A percentile compares a stretch with the other conserved stretches of the same genome.
Evolutionary conservation across 345 rosid genomes (phyloP).

Genomic region (Angophora floribunda): DNA sequence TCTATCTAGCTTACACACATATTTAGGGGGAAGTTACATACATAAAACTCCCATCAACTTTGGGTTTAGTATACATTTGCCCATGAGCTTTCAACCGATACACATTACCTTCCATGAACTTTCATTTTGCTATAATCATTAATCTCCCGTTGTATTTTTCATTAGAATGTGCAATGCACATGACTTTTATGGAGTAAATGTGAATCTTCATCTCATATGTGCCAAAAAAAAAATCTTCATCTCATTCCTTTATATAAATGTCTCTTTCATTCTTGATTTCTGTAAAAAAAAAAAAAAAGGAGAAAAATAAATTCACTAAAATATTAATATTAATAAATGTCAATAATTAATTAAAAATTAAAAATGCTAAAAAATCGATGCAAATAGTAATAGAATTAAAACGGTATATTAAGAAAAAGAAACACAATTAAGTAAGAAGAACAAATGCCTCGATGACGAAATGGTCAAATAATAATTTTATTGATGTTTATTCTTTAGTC

Average conservation of each 20-base stretch:
- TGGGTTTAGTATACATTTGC: background rate
- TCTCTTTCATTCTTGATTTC: background rate
- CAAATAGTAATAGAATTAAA: background rate
- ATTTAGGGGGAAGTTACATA: background rate
- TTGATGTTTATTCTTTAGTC: background rate
- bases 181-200: background rate
- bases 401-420: background rate
- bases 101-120: background rate
- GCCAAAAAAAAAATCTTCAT: no score
- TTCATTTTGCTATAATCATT: background rate
- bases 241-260: background rate
- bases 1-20: background rate
- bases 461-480: background rate
- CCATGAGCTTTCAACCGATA: background rate
- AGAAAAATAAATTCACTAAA: background rate
- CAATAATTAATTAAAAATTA: background rate
- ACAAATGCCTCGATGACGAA: background rate
- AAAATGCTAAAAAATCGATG: background rate
- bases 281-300: background rate
- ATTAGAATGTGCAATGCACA: background rate
- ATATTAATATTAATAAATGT: background rate
- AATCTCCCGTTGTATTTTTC: background rate
- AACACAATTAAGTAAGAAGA: background rate
- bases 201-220: background rate
- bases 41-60: background rate